Conservation (phyloP, 768 basidiomycete species). For the Boletus speciosus region DNA sequence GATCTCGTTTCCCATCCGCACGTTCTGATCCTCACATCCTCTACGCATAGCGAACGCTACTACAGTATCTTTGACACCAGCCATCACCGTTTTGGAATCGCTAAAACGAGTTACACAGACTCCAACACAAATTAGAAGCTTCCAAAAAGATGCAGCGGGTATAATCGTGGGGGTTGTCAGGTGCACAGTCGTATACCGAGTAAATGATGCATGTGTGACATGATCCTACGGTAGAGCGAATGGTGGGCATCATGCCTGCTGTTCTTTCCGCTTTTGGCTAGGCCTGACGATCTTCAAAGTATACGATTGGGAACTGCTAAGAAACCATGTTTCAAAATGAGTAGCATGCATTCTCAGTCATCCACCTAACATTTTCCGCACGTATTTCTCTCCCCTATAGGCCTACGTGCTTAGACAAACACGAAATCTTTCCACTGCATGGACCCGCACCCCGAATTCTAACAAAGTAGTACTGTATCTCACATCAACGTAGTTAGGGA, state of each 20-base stretch:
- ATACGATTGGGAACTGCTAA: too few species aligned
- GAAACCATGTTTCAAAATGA: too few species aligned
- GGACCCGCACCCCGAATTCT: too few species aligned
- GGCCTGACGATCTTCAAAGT: not conserved
- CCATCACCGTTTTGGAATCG: conserved; percentile 39
- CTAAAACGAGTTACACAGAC: conserved; percentile 29
- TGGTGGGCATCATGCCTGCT: not conserved
- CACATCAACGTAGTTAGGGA: too few species aligned
- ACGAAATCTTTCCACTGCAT: too few species aligned
- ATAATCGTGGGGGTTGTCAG: not conserved
- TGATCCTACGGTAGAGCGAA: not conserved
- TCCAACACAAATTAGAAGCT: not conserved
- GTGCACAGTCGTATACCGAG: not conserved
- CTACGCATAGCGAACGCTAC: conserved; percentile 26
- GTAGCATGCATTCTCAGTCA: too few species aligned
- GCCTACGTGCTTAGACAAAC: too few species aligned
- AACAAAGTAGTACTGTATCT: too few species aligned
- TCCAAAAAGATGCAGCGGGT: not conserved
- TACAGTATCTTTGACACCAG: conserved; percentile 24
- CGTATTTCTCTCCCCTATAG: too few species aligned
- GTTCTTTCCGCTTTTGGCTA: not conserved
- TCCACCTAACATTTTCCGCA: too few species aligned
- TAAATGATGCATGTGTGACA: not conserved
- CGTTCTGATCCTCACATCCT: not conserved
- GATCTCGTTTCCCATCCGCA: not conserved